phyloP scores from a whole-genome alignment of 306 rosid species.

The cucumber (Cucumis sativus) region Cucumber_9930_V3 NC_026660.2:22437001-22437500 shows the following conservation, averaged over 20 bases:
- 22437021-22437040: not conserved
- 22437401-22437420: constrained; percentile 68
- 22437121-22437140: not conserved
- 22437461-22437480: constrained; percentile 93
- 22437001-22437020: not conserved
- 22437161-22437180: constrained; percentile 41
- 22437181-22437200: constrained; percentile 74
- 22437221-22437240: constrained; percentile 92
- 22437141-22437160: not conserved
- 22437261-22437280: constrained; percentile 73
- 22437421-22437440: constrained; percentile 98
- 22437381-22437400: constrained; percentile 84
- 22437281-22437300: not conserved
- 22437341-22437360: constrained; percentile 65
- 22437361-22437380: constrained; percentile 84
- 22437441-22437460: constrained; percentile 99
- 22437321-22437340: not conserved
- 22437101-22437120: not conserved
- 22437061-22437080: not conserved
- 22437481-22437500: constrained; percentile 98
- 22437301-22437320: not conserved
- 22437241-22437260: constrained; percentile 86
- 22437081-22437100: not conserved
- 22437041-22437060: not conserved
- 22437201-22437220: constrained; percentile 71